Percentiles rank a stretch among this genome's conserved stretches.
Conservation (phyloP, 164 flowering plant genomes). For the Annona squamosa region DNA sequence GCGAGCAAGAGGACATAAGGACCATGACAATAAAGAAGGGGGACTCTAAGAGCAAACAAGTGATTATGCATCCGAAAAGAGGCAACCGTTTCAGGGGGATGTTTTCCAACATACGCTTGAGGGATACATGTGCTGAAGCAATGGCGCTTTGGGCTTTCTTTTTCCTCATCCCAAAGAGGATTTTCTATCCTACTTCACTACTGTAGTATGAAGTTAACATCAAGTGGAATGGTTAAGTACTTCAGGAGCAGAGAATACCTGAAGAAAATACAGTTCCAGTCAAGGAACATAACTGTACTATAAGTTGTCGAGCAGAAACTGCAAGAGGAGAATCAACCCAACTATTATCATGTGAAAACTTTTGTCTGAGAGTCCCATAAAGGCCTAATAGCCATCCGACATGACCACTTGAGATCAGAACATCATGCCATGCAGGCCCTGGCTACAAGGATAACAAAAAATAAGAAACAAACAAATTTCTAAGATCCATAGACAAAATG, state of each 20-base stretch:
- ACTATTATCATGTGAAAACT: conserved; percentile 47
- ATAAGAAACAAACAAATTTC: conserved; percentile 7
- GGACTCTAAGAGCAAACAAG: too few species aligned
- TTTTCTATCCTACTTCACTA: too few species aligned
- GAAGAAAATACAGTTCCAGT: conserved; percentile 77
- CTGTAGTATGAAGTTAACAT: background rate
- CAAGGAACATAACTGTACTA: conserved; percentile 79
- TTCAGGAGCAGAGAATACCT: conserved; percentile 35
- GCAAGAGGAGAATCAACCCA: conserved; percentile 96
- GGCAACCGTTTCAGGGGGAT: too few species aligned
- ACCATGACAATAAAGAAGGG: too few species aligned
- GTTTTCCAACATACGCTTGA: too few species aligned
- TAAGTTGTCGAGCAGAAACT: conserved; percentile 81
- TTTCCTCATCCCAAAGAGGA: too few species aligned
- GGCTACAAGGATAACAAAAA: conserved; percentile 47
- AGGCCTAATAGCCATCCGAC: conserved; percentile 71
- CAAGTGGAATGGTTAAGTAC: conserved; percentile 4
- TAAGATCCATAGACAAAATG: background rate
- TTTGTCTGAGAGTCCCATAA: conserved; percentile 68
- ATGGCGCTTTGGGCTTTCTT: background rate
- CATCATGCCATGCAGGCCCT: conserved; percentile 73
- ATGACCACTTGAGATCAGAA: conserved; percentile 74
- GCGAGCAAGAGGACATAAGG: too few species aligned
- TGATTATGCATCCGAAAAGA: too few species aligned
- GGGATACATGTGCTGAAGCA: background rate